Percentiles rank a stretch among this genome's conserved stretches.
These are phyloP conservation scores for Pueraria montana DNA, from an alignment of 306 rosid genomes.

Conservation along the genomic window DNA sequence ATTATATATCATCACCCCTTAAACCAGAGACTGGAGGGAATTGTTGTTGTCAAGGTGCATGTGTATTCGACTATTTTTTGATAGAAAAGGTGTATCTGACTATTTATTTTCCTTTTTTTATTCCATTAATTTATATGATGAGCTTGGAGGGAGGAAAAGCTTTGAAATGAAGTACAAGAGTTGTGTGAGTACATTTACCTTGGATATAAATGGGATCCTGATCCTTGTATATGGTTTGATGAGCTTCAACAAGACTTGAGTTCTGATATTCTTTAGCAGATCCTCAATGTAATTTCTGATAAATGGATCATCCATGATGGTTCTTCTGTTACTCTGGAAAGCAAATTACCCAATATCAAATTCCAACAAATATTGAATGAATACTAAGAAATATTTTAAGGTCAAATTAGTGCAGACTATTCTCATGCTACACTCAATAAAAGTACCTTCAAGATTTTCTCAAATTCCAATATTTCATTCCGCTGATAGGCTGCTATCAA, in stretches of 20 bases:
- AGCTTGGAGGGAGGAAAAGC: neutral
- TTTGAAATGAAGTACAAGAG: conserved; percentile 8
- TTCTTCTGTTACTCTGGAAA: conserved; percentile 81
- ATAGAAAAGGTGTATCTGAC: conserved; percentile 33
- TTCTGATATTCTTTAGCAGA: conserved; percentile 94
- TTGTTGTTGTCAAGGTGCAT: neutral
- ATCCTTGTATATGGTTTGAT: conserved; percentile 98
- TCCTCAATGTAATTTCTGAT: conserved; percentile 97
- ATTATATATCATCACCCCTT: conserved; percentile 13
- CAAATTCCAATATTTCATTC: conserved; percentile 96
- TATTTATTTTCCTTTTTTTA: neutral
- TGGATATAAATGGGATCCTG: conserved; percentile 93
- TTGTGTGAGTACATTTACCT: conserved; percentile 59
- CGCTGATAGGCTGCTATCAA: conserved; percentile 96
- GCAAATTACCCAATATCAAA: conserved; percentile 39
- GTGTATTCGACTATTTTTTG: conserved; percentile 20
- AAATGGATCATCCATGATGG: conserved; percentile 97
- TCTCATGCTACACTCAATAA: conserved; percentile 10
- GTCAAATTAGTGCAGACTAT: conserved; percentile 25
- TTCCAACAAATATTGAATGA: conserved; percentile 42
- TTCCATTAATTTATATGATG: conserved; percentile 12
- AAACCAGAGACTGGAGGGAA: neutral
- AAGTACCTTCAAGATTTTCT: conserved; percentile 90
- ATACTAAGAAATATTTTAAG: conserved; percentile 36
- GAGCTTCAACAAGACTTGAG: conserved; percentile 96